phyloP scores from a whole-genome alignment of 2,329 filamentous ascomycete genomes.

The Fusarium decemcellulare region DNA sequence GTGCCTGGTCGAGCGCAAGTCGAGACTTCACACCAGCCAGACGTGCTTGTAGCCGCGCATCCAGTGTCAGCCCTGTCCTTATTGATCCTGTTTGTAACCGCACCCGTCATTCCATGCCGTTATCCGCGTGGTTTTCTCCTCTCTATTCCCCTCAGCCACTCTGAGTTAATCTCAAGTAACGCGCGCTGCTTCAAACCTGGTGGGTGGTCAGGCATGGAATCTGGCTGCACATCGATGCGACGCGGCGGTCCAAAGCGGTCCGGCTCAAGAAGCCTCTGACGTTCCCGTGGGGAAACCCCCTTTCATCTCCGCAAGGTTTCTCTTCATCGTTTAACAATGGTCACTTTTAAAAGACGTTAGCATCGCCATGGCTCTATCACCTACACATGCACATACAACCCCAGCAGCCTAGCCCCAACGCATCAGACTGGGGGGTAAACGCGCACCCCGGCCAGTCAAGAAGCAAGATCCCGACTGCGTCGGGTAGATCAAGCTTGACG shows the following conservation, averaged over 20 bases:
- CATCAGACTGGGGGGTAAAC: slow-evolving; percentile 26
- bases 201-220: slow-evolving; percentile 30
- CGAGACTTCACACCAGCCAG: slow-evolving; percentile 41
- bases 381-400: slow-evolving; percentile 4
- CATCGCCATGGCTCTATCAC: slow-evolving; percentile 29
- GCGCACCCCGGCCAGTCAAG: slow-evolving; percentile 27
- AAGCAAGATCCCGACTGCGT: slow-evolving; percentile 42
- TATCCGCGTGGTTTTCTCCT: slow-evolving; percentile 34
- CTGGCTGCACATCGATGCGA: slow-evolving; percentile 40
- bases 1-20: slow-evolving; percentile 43
- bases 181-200: slow-evolving; percentile 24
- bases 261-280: slow-evolving; percentile 35
- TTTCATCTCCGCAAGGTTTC: slow-evolving; percentile 40
- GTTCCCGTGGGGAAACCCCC: slow-evolving; percentile 36
- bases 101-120: slow-evolving; percentile 34
- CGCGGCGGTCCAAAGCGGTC: slow-evolving; percentile 39
- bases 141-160: slow-evolving; percentile 30
- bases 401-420: slow-evolving; percentile 24
- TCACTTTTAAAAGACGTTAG: slow-evolving; percentile 53
- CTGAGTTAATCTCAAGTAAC: slow-evolving; percentile 21
- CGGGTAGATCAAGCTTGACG: slow-evolving; percentile 37
- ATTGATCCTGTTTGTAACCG: slow-evolving; percentile 39
- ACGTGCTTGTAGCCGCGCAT: slow-evolving; percentile 46
- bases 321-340: slow-evolving; percentile 80
- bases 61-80: slow-evolving; percentile 47